phyloP scores from a whole-genome alignment of 2,329 filamentous ascomycete species.

The Sporothrix euskadiensis region DNA sequence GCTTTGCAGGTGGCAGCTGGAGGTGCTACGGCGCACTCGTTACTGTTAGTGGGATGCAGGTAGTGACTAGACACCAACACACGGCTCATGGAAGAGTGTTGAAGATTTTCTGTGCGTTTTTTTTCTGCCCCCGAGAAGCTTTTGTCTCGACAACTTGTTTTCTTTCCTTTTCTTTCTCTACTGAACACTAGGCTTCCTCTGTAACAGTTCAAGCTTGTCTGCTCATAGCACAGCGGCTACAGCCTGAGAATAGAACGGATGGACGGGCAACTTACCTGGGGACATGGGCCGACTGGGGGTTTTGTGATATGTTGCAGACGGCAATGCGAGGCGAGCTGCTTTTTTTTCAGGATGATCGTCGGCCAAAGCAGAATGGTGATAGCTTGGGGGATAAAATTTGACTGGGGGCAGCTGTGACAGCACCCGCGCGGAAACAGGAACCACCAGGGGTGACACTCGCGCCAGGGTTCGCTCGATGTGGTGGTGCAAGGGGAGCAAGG shows the following conservation, averaged over 20 bases:
- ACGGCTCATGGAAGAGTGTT: background rate
- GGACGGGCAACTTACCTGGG: background rate
- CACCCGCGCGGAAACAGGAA: constrained; percentile 22
- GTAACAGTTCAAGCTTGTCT: background rate
- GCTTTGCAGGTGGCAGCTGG: constrained; percentile 8
- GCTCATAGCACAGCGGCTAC: constrained; percentile 4
- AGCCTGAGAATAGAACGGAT: background rate
- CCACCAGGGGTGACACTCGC: constrained; percentile 3
- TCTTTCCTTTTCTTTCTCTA: background rate
- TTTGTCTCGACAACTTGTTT: too few species aligned
- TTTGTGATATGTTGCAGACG: background rate
- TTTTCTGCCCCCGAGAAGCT: background rate
- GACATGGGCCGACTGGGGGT: background rate
- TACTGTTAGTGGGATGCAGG: constrained; percentile 17
- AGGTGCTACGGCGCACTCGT: background rate
- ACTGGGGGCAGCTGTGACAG: constrained; percentile 20
- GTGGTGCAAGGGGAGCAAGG: background rate
- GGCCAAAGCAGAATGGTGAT: constrained; percentile 2
- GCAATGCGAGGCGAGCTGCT: background rate
- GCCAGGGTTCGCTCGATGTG: background rate
- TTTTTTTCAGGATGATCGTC: background rate
- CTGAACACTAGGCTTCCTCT: too few species aligned
- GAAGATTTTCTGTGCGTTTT: background rate
- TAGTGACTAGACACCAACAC: background rate
- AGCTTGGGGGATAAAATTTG: background rate